These are phyloP conservation scores for Debaryomycetaceae sp. DNA, from an alignment of 1,139 yeast genomes.

Conservation along the genomic window DNA sequence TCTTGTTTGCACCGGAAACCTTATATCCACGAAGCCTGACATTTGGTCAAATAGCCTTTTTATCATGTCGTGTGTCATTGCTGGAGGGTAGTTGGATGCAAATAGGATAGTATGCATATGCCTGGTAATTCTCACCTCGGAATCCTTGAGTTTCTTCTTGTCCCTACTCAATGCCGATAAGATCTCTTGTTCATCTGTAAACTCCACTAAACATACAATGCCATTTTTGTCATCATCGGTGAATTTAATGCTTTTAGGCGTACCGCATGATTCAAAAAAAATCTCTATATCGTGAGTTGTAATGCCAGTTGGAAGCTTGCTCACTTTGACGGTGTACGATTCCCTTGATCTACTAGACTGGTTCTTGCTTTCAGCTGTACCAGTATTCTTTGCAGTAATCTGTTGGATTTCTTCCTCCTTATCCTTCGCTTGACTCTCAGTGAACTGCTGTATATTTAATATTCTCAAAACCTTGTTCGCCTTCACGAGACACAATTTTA, in stretches of 20 bases:
- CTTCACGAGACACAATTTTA: constrained; percentile 17
- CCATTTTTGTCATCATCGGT: constrained; percentile 12
- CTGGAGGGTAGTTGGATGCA: constrained; percentile 73
- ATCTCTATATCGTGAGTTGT: constrained; percentile 30
- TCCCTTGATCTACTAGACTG: constrained; percentile 51
- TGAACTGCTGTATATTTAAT: constrained; percentile 4
- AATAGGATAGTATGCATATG: constrained; percentile 51
- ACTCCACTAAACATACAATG: constrained; percentile 52
- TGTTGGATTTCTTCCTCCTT: not conserved
- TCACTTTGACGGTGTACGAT: constrained; percentile 46
- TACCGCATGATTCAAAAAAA: constrained; percentile 64
- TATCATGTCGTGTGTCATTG: constrained; percentile 40
- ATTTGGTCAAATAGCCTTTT: constrained; percentile 35
- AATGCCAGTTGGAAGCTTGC: constrained; percentile 28
- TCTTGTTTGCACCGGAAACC: constrained; percentile 65
- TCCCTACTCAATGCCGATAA: constrained; percentile 61
- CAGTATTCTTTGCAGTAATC: constrained; percentile 3
- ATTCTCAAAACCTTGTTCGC: constrained; percentile 17
- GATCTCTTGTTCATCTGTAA: constrained; percentile 45
- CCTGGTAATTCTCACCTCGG: constrained; percentile 43
- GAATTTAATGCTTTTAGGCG: constrained; percentile 29
- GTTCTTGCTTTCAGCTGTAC: not conserved
- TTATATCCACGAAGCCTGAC: constrained; percentile 50
- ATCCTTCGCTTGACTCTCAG: not conserved
- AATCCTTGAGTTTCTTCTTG: constrained; percentile 42